Conservation (phyloP, 805 yeast species). For the Blastobotrys peoriensis region DNA sequence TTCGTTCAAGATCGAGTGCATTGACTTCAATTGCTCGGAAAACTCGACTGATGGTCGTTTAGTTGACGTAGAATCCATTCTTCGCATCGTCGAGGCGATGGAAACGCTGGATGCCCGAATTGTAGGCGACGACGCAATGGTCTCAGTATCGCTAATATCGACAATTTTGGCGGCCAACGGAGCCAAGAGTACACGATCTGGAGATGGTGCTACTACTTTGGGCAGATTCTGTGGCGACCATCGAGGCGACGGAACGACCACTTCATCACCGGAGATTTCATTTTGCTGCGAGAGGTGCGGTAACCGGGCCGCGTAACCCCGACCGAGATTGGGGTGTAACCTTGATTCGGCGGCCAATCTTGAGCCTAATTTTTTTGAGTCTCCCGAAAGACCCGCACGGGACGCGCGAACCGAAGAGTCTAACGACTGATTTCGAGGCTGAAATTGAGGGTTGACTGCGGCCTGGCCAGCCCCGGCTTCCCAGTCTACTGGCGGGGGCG, state of each 20-base stretch:
- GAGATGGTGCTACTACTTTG: background rate
- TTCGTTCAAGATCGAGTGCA: conserved; percentile 1
- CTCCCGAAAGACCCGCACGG: no score
- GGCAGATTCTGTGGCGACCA: background rate
- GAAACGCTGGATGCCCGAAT: background rate
- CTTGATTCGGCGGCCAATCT: no score
- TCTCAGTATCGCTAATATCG: background rate
- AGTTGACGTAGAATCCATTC: background rate
- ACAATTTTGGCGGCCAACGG: background rate
- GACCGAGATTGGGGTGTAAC: no score
- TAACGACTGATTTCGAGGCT: no score
- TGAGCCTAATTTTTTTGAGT: no score
- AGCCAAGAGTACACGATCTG: background rate
- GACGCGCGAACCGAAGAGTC: no score
- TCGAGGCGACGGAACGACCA: background rate
- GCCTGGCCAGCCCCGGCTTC: no score
- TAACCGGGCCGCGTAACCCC: no score
- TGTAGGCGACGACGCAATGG: background rate
- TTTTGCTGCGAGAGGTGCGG: no score
- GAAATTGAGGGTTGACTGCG: no score
- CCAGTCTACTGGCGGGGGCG: no score
- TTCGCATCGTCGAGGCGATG: background rate
- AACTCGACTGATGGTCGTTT: background rate
- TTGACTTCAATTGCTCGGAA: conserved; percentile 3
- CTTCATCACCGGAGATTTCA: background rate